Evolutionary conservation across 148 eudicot genomes (phyloP), one percentile per base, ranked within the genome.

Genomic region (Rhododendron williamsianum): DNA sequence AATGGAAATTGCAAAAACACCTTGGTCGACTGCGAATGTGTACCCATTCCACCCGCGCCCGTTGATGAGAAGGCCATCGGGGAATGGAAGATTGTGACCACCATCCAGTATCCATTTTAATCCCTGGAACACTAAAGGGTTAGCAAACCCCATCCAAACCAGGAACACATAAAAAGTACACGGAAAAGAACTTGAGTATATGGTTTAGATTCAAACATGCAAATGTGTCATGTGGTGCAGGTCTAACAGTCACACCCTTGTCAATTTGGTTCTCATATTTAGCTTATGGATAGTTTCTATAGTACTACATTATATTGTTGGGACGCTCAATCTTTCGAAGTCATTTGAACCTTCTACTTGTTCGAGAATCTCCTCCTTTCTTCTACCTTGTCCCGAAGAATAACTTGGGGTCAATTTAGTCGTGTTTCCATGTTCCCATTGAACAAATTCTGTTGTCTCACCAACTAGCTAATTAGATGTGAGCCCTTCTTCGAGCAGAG

Each of bases 1-100:
- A 30, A 71, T 30, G 41, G 41, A 13, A 4, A 71, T 1, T 30
- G 36, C 19, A 7, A 33, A 73, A 51, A 43, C 23, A 96, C 98
- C 99, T 93, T 88, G 99, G 45, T 93, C 91, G 58, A 97, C 94
- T 0, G 92, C 90, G 87, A 95, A 93, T 69, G 96, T 89, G 52
- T 95, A 91, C 48, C 99, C 98, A 81, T 94, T 94, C 98, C 98
- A 95, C 41, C 98, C 99, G 13, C 96, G 95, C 18, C 99, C 99
- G 81, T 97, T 97, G 89, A 97, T 94, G 81, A 94, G 91, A 87
- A 97, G 92, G 3, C 99, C 99, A 87, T 97, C 96, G 23, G 99
- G 98, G 89, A 91, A 84, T 65, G 94, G 93, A 83, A 97, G 91
- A 81, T 89, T 90, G 45, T 89, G 94, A 36, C 99, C 98, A 27